phyloP scores from a whole-genome alignment of 1,284 basidiomycete species.

The Mycena citricolor region DNA sequence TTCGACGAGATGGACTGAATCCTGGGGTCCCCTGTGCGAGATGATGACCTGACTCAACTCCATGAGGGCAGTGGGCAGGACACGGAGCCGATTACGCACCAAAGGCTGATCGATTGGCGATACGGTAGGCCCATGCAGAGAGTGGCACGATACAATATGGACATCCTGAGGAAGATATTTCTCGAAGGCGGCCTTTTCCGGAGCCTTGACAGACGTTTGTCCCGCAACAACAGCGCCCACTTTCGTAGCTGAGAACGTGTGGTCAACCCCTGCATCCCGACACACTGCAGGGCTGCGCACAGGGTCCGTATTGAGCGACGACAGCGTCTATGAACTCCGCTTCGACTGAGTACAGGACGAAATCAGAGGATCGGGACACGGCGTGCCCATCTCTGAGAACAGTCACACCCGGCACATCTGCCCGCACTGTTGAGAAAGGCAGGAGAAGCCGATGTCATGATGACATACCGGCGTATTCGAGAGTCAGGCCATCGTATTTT shows the following conservation, averaged over 20 bases:
- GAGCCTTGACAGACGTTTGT: slow-evolving; percentile 96
- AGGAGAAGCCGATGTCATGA: slow-evolving; percentile 1
- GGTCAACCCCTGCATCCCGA: no score
- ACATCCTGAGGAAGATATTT: slow-evolving; percentile 84
- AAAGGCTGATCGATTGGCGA: slow-evolving; percentile 91
- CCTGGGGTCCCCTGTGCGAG: slow-evolving; percentile 79
- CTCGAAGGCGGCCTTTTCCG: slow-evolving; percentile 91
- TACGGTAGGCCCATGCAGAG: slow-evolving; percentile 91
- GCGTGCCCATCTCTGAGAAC: slow-evolving; percentile 80
- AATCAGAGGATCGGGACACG: slow-evolving; percentile 83
- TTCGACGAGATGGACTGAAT: slow-evolving; percentile 79
- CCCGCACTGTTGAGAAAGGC: slow-evolving; percentile 18
- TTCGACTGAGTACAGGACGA: slow-evolving; percentile 93
- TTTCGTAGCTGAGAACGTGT: slow-evolving; percentile 72
- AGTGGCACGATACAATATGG: slow-evolving; percentile 91
- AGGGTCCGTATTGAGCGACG: slow-evolving; percentile 88
- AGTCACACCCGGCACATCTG: slow-evolving; percentile 57
- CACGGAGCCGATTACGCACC: slow-evolving; percentile 41
- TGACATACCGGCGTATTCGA: slow-evolving; percentile 61
- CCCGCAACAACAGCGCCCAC: slow-evolving; percentile 90
- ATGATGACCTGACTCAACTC: slow-evolving; percentile 76
- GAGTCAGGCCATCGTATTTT: slow-evolving; percentile 66
- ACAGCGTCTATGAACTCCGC: slow-evolving; percentile 86
- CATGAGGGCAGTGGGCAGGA: background rate
- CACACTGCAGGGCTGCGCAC: slow-evolving; percentile 50